These are phyloP conservation scores for Chenopodium suecicum DNA, from an alignment of 148 eudicot genomes.

Conservation along the genomic window DNA sequence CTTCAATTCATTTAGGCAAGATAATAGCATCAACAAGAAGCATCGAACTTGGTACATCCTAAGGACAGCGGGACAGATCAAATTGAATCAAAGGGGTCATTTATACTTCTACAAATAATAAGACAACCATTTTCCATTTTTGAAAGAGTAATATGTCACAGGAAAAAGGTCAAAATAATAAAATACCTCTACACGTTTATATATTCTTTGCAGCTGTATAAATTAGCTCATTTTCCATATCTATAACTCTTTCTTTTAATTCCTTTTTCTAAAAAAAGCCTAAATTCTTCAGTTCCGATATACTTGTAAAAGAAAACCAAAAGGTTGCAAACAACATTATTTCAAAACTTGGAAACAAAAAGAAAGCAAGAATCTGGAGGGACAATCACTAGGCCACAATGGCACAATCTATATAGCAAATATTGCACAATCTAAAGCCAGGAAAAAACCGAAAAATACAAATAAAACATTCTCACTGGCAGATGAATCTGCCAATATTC, in stretches of 20 bases:
- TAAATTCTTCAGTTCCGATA: not conserved
- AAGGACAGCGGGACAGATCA: not conserved
- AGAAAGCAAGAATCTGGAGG: not conserved
- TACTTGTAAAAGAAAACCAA: too few relatives aligned
- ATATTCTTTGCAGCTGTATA: not conserved
- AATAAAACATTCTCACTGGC: not conserved
- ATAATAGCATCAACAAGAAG: not conserved
- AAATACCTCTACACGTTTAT: not conserved
- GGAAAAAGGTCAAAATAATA: not conserved
- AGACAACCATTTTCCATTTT: not conserved
- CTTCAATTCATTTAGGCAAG: constrained; percentile 8
- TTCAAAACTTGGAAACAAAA: not conserved
- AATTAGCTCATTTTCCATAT: not conserved
- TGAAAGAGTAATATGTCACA: not conserved
- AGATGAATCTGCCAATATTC: not conserved
- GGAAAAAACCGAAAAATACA: too few relatives aligned
- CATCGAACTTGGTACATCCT: not conserved
- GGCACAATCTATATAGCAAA: not conserved
- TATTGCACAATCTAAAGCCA: not conserved
- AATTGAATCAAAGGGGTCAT: not conserved
- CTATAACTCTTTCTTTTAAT: not conserved
- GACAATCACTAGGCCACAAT: too few relatives aligned
- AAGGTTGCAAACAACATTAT: too few relatives aligned
- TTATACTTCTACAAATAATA: not conserved
- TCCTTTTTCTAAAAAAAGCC: not conserved